Percentiles rank a stretch among this genome's conserved stretches.
phyloP scores from a whole-genome alignment of 257 asterid genomes.

The Avicennia marina region DNA sequence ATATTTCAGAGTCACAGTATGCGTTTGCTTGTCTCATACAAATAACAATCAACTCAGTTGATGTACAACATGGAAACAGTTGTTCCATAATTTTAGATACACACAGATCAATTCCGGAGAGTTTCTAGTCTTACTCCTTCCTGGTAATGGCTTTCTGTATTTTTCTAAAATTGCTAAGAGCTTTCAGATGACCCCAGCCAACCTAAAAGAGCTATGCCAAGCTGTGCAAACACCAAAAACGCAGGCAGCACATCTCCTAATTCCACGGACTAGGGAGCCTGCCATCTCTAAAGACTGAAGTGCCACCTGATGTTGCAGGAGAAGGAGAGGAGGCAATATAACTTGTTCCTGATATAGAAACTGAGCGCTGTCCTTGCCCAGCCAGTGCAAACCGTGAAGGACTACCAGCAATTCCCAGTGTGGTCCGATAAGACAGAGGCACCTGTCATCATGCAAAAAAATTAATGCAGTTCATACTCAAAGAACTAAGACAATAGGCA shows the following conservation, averaged over 20 bases:
- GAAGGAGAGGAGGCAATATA: conserved; percentile 78
- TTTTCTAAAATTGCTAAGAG: background rate
- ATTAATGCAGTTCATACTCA: too few relatives aligned
- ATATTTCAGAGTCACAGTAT: background rate
- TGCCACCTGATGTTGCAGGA: conserved; percentile 93
- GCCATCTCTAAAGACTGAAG: conserved; percentile 66
- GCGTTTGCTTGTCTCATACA: background rate
- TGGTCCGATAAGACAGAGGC: conserved; percentile 56
- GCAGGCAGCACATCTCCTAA: conserved; percentile 23
- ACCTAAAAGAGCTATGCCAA: background rate
- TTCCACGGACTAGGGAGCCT: conserved; percentile 71
- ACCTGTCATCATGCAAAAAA: conserved; percentile 54
- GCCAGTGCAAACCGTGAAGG: conserved; percentile 72
- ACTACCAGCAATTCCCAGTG: conserved; percentile 54
- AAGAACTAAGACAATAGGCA: too few relatives aligned
- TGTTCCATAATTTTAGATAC: background rate
- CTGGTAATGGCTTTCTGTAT: background rate
- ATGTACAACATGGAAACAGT: background rate
- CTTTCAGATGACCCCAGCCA: background rate
- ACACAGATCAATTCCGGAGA: background rate
- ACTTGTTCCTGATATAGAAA: conserved; percentile 68
- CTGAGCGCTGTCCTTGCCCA: conserved; percentile 57
- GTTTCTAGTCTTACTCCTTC: conserved; percentile 1
- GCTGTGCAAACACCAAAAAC: background rate
- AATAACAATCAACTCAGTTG: background rate